Percentiles rank a stretch among this genome's conserved stretches.
Evolutionary conservation across 305 asterid genomes (phyloP).

Genomic region (Stenogyne calaminthoides): DNA sequence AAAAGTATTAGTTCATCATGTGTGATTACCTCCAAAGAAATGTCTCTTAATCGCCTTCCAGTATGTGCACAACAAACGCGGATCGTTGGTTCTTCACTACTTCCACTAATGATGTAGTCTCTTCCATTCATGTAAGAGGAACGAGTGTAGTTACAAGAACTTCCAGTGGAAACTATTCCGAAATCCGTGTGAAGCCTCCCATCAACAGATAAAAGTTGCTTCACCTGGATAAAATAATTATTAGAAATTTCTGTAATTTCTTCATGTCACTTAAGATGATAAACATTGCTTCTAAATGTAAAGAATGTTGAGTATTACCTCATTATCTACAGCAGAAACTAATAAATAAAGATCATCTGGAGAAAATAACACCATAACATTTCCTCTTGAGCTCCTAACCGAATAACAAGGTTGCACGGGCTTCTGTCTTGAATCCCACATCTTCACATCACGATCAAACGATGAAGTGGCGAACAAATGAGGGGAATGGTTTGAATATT

Average conservation of each 20-base stretch:
- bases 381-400: constrained; percentile 70
- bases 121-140: constrained; percentile 82
- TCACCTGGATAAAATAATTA: constrained; percentile 45
- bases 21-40: constrained; percentile 56
- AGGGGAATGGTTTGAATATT: constrained; percentile 76
- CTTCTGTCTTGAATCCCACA: constrained; percentile 85
- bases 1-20: neutral
- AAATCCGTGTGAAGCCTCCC: constrained; percentile 70
- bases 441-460: constrained; percentile 72
- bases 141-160: constrained; percentile 74
- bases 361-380: constrained; percentile 89
- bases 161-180: constrained; percentile 69
- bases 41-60: constrained; percentile 64
- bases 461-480: constrained; percentile 75
- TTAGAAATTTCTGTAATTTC: neutral
- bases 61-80: constrained; percentile 82
- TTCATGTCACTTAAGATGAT: neutral
- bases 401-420: constrained; percentile 66
- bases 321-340: constrained; percentile 83
- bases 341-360: constrained; percentile 82
- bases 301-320: constrained; percentile 48
- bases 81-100: constrained; percentile 69
- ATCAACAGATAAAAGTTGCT: constrained; percentile 72
- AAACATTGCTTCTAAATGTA: neutral
- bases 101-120: constrained; percentile 78